Evolutionary conservation across 1,139 yeast species (phyloP), one percentile per base, ranked within the genome.

Genomic region (Torulaspora globosa): DNA sequence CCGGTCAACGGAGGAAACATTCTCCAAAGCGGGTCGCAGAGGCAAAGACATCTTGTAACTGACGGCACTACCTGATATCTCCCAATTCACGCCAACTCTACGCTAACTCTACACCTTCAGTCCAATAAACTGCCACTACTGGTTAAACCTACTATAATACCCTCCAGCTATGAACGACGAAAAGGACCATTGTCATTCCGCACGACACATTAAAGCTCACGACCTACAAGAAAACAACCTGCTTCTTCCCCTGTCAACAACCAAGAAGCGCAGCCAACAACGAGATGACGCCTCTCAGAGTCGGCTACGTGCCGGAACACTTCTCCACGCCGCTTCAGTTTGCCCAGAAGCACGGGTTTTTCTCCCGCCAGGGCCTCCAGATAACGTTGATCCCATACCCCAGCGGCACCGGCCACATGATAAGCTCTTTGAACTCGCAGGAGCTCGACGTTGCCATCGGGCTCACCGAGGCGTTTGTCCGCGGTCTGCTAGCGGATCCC

Each of bases 251-350:
- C 11, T 8, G 5, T 34, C 6, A 12, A 23, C 27, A 19, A n/a
- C 1, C 16, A 2, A 34, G 5, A 8, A 24, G 10, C n/a, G 12
- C 34, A 28, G 16, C 3, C 21, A 16, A 14, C 31, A 7, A 18
- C 36, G 21, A 21, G 19, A 34, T 28, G 33, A 32, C 27, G 19
- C 7, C 53, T 3, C 59, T 79, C 34, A 79, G 70, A 61, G 84
- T 89, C 18, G 97, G 96, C 5, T 85, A 80, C 66, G 81, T 89
- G 42, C 96, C 96, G 1, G 97, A 89, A 66, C 97, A 89, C 63
- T 89, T 88, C 62, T 80, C 92, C 36, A 84, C 96, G 0, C 97
- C 97, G 1, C 70, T 89, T 53, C 80, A 81, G 54, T 78, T 87
- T 58, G 95, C 96, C 5, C 64, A 74, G 51, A 59, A 72, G 47